Conservation (phyloP, 257 asterid genomes). For the Eucommia ulmoides region DNA sequence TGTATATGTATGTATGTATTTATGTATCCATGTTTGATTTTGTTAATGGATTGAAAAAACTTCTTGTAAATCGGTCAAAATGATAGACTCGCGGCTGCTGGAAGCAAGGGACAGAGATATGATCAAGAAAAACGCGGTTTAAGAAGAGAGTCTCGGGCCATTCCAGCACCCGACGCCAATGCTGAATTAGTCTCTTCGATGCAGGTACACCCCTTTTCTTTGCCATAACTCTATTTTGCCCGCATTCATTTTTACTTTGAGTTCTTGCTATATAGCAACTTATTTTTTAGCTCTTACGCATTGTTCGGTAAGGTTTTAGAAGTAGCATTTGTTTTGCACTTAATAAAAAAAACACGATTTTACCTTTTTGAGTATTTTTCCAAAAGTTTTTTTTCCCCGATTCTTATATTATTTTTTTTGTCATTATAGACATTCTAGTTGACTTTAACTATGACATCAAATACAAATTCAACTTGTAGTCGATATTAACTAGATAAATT, state of each 20-base stretch:
- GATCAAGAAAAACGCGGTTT: conserved; percentile 46
- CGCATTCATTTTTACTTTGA: too few relatives aligned
- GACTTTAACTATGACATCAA: too few relatives aligned
- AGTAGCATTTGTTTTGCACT: background rate
- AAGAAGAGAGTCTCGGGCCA: conserved; percentile 57
- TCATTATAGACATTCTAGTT: too few relatives aligned
- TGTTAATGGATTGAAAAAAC: background rate
- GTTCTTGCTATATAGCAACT: background rate
- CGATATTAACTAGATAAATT: too few relatives aligned
- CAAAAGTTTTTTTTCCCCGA: too few relatives aligned
- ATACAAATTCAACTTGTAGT: too few relatives aligned
- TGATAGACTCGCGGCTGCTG: conserved; percentile 61
- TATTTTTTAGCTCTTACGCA: background rate
- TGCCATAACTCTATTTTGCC: background rate
- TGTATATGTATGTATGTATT: background rate
- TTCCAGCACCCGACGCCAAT: conserved; percentile 76
- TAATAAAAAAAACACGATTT: too few relatives aligned
- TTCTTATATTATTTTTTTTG: too few relatives aligned
- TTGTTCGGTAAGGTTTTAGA: background rate
- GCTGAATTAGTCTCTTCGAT: conserved; percentile 68
- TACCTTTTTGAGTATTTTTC: too few relatives aligned
- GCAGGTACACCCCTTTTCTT: conserved; percentile 27
- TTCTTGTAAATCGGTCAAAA: conserved; percentile 3
- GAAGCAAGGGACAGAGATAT: conserved; percentile 44
- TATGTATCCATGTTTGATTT: background rate